Percentiles rank a stretch among this genome's conserved stretches.
Evolutionary conservation across 140 eudicot genomes (phyloP).

Genomic region (Stevia rebaudiana): DNA sequence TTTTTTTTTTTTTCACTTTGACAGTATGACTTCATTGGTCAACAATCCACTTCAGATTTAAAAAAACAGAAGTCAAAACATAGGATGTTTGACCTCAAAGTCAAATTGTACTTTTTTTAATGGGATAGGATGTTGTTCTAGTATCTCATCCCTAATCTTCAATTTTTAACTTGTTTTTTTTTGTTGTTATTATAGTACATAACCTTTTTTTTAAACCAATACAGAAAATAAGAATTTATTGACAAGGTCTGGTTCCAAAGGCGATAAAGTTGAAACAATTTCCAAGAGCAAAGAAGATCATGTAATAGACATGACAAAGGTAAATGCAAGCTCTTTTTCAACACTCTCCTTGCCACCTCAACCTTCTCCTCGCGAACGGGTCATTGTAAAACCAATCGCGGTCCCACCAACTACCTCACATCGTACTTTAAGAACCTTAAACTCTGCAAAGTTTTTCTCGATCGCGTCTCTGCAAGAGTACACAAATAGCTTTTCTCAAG

Average conservation of each 20-base stretch:
- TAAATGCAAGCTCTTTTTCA: conserved; percentile 15
- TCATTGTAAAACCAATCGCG: conserved; percentile 39
- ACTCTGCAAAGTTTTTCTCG: conserved; percentile 55
- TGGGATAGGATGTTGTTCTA: too few species aligned
- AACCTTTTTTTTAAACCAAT: not conserved
- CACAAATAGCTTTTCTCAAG: conserved; percentile 82
- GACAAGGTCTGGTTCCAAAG: conserved; percentile 12
- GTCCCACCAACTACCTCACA: conserved; percentile 17
- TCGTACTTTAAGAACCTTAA: conserved; percentile 28
- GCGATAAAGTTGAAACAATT: conserved; percentile 18
- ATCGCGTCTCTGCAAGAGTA: conserved; percentile 76
- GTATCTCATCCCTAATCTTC: too few species aligned
- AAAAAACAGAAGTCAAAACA: not conserved
- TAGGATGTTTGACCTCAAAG: not conserved
- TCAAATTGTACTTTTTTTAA: too few species aligned
- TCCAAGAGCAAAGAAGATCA: conserved; percentile 33
- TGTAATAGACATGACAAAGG: conserved; percentile 31
- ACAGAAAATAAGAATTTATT: conserved; percentile 1
- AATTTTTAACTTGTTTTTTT: not conserved
- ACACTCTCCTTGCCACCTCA: conserved; percentile 19
- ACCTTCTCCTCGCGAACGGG: conserved; percentile 37
- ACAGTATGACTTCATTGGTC: conserved; percentile 7
- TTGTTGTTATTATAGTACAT: not conserved
- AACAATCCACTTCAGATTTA: not conserved
- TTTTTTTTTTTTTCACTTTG: not conserved